Conservation (phyloP, 1,284 basidiomycete genomes). For the Cryptococcus sp. region DNA sequence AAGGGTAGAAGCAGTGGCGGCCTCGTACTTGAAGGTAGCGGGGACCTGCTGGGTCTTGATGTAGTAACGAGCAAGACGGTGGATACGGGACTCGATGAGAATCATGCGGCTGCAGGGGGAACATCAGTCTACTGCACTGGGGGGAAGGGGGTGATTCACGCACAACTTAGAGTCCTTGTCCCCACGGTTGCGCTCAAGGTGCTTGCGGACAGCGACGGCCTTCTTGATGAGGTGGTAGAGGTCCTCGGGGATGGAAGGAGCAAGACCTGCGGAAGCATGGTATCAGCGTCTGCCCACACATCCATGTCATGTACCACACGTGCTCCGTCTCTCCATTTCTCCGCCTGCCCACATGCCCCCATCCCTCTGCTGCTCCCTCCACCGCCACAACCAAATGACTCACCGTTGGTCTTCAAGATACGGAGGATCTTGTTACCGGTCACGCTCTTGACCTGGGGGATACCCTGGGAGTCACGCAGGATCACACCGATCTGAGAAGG, state of each 20-base stretch:
- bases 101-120: conserved; percentile 64
- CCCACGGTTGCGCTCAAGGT: conserved; percentile 96
- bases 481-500: conserved; percentile 98
- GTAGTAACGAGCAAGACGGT: conserved; percentile 94
- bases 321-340: background rate
- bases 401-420: conserved; percentile 93
- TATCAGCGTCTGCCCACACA: background rate
- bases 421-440: conserved; percentile 99
- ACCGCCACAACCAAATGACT: conserved; percentile 38
- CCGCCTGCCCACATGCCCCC: background rate
- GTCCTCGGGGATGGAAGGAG: conserved; percentile 97
- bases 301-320: background rate
- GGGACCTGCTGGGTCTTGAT: conserved; percentile 97
- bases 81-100: conserved; percentile 97
- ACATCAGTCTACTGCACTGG: conserved; percentile 2
- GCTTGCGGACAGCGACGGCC: conserved; percentile 98
- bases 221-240: conserved; percentile 99
- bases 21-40: conserved; percentile 97
- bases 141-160: conserved; percentile 25
- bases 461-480: conserved; percentile 96
- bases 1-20: conserved; percentile 73
- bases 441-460: conserved; percentile 92
- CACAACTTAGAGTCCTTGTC: conserved; percentile 96
- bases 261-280: conserved; percentile 64
- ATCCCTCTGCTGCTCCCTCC: background rate